These are phyloP conservation scores for Persicaria maculosa DNA, from an alignment of 148 eudicot species.

Conservation along the genomic window DNA sequence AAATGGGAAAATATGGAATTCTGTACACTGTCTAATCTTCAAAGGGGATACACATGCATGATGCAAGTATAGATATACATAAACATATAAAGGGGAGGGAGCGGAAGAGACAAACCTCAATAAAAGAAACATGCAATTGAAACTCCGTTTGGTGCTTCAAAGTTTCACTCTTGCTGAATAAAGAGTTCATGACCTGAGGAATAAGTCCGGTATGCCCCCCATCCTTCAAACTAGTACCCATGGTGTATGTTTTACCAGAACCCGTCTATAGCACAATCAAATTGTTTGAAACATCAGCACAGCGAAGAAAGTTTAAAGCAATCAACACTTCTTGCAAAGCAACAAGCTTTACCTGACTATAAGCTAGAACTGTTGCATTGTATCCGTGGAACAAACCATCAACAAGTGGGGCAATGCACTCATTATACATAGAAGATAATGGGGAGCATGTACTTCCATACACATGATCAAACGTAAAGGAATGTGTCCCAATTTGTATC, in stretches of 20 bases:
- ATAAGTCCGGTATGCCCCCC: conserved; percentile 68
- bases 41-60: too few relatives aligned
- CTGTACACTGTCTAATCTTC: too few relatives aligned
- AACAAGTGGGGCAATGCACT: conserved; percentile 88
- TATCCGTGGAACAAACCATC: conserved; percentile 98
- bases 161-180: conserved; percentile 74
- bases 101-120: conserved; percentile 52
- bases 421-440: conserved; percentile 72
- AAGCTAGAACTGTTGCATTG: conserved; percentile 97
- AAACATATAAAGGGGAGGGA: not conserved
- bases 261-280: conserved; percentile 68
- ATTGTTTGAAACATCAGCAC: not conserved
- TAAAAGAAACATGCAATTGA: conserved; percentile 91
- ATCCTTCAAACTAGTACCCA: conserved; percentile 89
- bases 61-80: too few relatives aligned
- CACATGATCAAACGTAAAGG: conserved; percentile 95
- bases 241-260: conserved; percentile 96
- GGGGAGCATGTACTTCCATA: conserved; percentile 82
- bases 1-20: too few relatives aligned
- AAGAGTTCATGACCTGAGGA: conserved; percentile 78
- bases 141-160: conserved; percentile 71
- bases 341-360: conserved; percentile 67
- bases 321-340: not conserved
- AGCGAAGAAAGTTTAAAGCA: not conserved
- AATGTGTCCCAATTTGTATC: conserved; percentile 97